Conservation (phyloP, 139 green algal species). For the Chara braunii region DNA sequence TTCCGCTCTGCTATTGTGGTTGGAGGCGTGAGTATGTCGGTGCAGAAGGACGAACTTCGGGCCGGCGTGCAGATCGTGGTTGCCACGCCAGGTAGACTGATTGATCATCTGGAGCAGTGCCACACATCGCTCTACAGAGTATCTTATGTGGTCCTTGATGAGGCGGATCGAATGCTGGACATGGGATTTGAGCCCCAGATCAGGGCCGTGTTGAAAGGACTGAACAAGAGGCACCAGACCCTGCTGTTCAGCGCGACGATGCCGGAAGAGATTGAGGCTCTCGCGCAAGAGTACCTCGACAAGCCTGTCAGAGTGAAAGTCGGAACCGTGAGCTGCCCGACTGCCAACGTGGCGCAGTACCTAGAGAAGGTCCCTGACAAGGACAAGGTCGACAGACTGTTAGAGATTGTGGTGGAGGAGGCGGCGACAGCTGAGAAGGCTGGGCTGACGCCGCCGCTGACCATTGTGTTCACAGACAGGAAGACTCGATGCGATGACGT, state of each 20-base stretch:
- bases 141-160: conserved; percentile 49
- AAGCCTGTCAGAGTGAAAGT: conserved; percentile 58
- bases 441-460: conserved; percentile 59
- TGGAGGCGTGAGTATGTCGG: conserved; percentile 49
- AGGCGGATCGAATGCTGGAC: conserved; percentile 88
- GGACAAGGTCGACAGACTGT: conserved; percentile 58
- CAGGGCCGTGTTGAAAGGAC: conserved; percentile 53
- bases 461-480: conserved; percentile 81
- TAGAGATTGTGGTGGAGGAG: conserved; percentile 57
- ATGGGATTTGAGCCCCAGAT: conserved; percentile 95
- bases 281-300: conserved; percentile 60
- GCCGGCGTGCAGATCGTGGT: conserved; percentile 51
- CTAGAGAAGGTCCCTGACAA: conserved; percentile 60
- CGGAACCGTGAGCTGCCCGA: conserved; percentile 59
- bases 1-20: conserved; percentile 50
- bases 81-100: conserved; percentile 51
- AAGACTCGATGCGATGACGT: conserved; percentile 68
- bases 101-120: conserved; percentile 53
- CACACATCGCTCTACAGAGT: conserved; percentile 46
- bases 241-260: conserved; percentile 87
- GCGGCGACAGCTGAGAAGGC: conserved; percentile 31
- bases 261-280: conserved; percentile 77
- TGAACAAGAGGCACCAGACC: conserved; percentile 73
- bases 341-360: conserved; percentile 68
- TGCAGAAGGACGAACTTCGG: conserved; percentile 40